These are phyloP conservation scores for Zygosaccharomyces sapae DNA, from an alignment of 1,139 yeast genomes.

Conservation along the genomic window DNA sequence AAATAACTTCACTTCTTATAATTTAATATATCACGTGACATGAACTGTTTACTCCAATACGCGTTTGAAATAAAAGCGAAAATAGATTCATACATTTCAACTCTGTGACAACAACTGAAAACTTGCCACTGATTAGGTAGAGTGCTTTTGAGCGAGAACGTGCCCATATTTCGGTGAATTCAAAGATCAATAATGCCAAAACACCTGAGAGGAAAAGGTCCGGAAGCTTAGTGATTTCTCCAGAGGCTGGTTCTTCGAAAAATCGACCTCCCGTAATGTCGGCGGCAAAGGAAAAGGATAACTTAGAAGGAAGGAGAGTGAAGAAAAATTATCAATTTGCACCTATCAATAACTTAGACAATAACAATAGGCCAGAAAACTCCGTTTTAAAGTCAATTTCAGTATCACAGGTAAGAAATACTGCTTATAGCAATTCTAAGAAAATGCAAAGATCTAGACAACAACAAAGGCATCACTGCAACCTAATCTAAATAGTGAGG, in stretches of 20 bases:
- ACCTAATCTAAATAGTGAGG: neutral
- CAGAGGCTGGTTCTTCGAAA: slow-evolving; percentile 10
- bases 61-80: neutral
- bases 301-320: slow-evolving; percentile 11
- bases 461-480: neutral
- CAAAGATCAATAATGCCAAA: slow-evolving; percentile 15
- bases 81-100: neutral
- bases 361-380: slow-evolving; percentile 10
- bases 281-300: slow-evolving; percentile 13
- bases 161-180: no score
- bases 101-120: neutral
- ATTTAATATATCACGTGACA: neutral
- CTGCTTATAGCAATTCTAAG: slow-evolving; percentile 13
- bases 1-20: no score
- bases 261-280: slow-evolving; percentile 8
- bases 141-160: no score
- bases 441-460: slow-evolving; percentile 5
- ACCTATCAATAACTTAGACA: slow-evolving; percentile 28
- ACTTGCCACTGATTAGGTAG: neutral
- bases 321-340: slow-evolving; percentile 30
- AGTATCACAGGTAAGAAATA: slow-evolving; percentile 32
- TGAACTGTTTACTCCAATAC: neutral
- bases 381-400: slow-evolving; percentile 31
- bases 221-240: slow-evolving; percentile 20
- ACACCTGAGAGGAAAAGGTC: slow-evolving; percentile 26